Percentiles rank a stretch among this genome's conserved stretches.
Evolutionary conservation across 139 green algal genomes (phyloP).

Genomic region (Chlamydomonas asymmetrica): DNA sequence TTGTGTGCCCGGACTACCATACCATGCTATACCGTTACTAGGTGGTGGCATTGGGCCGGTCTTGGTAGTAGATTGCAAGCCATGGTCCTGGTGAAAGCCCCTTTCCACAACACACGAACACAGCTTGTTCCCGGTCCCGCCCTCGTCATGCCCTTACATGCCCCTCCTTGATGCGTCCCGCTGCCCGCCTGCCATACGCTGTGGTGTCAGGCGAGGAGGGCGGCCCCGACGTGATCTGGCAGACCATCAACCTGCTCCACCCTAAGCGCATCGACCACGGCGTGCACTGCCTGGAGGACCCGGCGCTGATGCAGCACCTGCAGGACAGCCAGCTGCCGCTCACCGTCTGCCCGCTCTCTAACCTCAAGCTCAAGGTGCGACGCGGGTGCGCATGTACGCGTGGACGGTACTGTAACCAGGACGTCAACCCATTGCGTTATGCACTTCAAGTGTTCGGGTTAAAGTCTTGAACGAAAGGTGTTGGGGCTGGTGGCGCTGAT

Average conservation of each 20-base stretch:
- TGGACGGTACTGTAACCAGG: not conserved
- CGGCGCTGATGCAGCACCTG: slow-evolving; percentile 45
- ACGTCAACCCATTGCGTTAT: not conserved
- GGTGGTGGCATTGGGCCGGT: too few relatives aligned
- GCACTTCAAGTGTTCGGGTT: not conserved
- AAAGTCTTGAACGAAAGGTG: not conserved
- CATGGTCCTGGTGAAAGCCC: too few relatives aligned
- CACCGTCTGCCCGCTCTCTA: slow-evolving; percentile 77
- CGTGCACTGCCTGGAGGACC: slow-evolving; percentile 64
- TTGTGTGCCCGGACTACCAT: too few relatives aligned
- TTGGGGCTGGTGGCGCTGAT: too few relatives aligned
- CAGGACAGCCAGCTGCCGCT: slow-evolving; percentile 43
- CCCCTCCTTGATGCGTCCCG: too few relatives aligned
- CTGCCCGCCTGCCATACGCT: too few relatives aligned
- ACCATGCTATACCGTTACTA: too few relatives aligned
- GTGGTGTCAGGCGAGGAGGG: slow-evolving; percentile 70
- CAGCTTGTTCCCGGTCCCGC: too few relatives aligned
- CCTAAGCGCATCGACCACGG: slow-evolving; percentile 73
- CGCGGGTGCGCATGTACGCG: not conserved
- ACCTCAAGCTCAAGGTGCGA: slow-evolving; percentile 54
- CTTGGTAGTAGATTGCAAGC: too few relatives aligned
- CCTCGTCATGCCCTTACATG: too few relatives aligned
- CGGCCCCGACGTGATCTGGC: too few relatives aligned
- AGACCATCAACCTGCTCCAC: slow-evolving; percentile 33
- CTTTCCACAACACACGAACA: too few relatives aligned